These are phyloP conservation scores for Russula brevipes DNA, from an alignment of 768 basidiomycete species.

Conservation along the genomic window DNA sequence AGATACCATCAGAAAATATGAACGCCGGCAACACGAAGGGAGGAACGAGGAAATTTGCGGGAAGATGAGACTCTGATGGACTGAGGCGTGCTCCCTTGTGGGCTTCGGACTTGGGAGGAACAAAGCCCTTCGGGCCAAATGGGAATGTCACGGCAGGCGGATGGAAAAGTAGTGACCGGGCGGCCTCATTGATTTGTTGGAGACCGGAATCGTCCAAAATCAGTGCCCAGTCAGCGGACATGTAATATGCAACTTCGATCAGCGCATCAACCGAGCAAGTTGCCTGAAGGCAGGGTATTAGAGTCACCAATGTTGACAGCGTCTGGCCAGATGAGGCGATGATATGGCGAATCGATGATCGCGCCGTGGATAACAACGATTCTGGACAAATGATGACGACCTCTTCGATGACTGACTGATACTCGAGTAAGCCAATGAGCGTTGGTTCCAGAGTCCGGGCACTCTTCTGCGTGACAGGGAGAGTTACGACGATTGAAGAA, in stretches of 20 bases:
- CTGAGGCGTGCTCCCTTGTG: conserved; percentile 23
- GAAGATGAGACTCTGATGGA: conserved; percentile 32
- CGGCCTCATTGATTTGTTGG: background rate
- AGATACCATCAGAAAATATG: conserved; percentile 28
- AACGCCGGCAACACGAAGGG: conserved; percentile 49
- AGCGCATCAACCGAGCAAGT: conserved; percentile 5
- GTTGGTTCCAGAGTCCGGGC: background rate
- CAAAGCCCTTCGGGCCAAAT: conserved; percentile 19
- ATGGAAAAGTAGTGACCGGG: conserved; percentile 12
- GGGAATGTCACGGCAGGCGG: conserved; percentile 24
- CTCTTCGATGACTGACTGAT: conserved; percentile 11
- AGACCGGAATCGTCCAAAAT: conserved; percentile 19
- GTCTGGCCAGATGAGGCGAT: conserved; percentile 2
- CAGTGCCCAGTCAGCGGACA: conserved; percentile 17
- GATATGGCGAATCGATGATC: conserved; percentile 13
- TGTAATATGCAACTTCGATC: conserved; percentile 9
- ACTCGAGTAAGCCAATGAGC: conserved; percentile 3
- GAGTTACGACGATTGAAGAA: conserved; percentile 7
- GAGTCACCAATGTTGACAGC: conserved; percentile 6
- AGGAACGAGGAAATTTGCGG: conserved; percentile 52
- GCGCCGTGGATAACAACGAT: conserved; percentile 14
- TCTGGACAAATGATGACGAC: conserved; percentile 22
- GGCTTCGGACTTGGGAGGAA: background rate
- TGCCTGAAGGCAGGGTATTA: conserved; percentile 8
- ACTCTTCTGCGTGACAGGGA: conserved; percentile 12